phyloP scores from a whole-genome alignment of 106 monocot species.

The Allium cepa region DNA sequence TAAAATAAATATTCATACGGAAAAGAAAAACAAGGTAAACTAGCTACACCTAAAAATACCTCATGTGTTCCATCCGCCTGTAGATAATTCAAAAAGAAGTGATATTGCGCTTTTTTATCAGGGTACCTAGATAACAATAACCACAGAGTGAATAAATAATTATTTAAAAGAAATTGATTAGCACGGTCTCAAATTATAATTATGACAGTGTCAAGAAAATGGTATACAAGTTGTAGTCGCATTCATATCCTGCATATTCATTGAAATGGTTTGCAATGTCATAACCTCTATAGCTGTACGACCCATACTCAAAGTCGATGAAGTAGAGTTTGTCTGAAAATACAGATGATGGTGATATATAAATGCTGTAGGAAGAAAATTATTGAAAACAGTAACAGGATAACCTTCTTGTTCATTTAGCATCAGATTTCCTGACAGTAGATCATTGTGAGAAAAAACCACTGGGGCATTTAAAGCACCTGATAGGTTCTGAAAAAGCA shows the following conservation, averaged over 20 bases:
- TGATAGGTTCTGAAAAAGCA: slow-evolving; percentile 42
- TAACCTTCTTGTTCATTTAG: slow-evolving; percentile 78
- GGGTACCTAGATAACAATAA: slow-evolving; percentile 56
- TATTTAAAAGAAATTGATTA: background rate
- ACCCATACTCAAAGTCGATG: slow-evolving; percentile 99
- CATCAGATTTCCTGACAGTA: slow-evolving; percentile 95
- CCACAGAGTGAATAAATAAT: slow-evolving; percentile 2
- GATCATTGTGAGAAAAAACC: slow-evolving; percentile 88
- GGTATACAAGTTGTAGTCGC: slow-evolving; percentile 77
- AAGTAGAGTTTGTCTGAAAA: slow-evolving; percentile 78
- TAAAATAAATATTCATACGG: no score
- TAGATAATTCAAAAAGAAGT: slow-evolving; percentile 82
- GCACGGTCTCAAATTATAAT: background rate
- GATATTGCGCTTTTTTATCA: slow-evolving; percentile 63
- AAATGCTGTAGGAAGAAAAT: background rate
- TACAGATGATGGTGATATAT: background rate
- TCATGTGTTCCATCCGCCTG: slow-evolving; percentile 49
- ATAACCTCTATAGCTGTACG: slow-evolving; percentile 96
- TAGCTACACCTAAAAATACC: slow-evolving; percentile 16
- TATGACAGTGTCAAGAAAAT: background rate
- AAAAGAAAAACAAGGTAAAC: no score
- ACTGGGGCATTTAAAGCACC: slow-evolving; percentile 59
- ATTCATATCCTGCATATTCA: slow-evolving; percentile 92
- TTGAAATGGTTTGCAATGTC: slow-evolving; percentile 99
- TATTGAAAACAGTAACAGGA: background rate